Percentiles rank a stretch among this genome's conserved stretches.
Conservation (phyloP, 371 early-diverging fungal species). For the Mucor lusitanicus region DNA sequence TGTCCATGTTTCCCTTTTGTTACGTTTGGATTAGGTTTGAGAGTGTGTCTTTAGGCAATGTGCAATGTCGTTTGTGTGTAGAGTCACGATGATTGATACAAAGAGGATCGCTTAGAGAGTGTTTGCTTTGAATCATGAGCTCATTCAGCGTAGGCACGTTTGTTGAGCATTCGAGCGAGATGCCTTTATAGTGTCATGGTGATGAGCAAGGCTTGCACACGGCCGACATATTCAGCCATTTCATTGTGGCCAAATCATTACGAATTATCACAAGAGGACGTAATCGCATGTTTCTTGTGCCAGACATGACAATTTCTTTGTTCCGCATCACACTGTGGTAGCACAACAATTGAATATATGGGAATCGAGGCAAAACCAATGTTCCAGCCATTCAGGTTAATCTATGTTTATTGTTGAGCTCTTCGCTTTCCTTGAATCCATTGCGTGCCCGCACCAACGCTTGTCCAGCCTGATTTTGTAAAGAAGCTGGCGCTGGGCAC, state of each 20-base stretch:
- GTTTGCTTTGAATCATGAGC: too few relatives aligned
- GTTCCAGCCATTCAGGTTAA: neutral
- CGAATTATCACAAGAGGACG: neutral
- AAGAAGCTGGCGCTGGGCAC: conserved; percentile 6
- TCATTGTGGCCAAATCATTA: neutral
- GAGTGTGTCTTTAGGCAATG: neutral
- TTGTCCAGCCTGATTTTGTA: conserved; percentile 1
- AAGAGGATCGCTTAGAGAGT: too few relatives aligned
- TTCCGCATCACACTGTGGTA: neutral
- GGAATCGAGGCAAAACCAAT: neutral
- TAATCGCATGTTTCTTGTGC: neutral
- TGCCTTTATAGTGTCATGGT: neutral
- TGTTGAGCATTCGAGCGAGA: too few relatives aligned
- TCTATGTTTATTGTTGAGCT: neutral
- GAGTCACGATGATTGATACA: neutral
- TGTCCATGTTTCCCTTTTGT: neutral
- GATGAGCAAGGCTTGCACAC: neutral
- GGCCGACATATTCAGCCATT: too few relatives aligned
- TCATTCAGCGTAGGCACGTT: too few relatives aligned
- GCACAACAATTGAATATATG: neutral
- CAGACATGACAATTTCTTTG: neutral
- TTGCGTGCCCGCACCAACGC: neutral
- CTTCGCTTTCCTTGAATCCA: neutral
- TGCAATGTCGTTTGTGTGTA: too few relatives aligned
- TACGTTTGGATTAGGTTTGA: neutral